Conservation (phyloP, 495 filamentous ascomycete species). For the Pyronema omphalodes region DNA sequence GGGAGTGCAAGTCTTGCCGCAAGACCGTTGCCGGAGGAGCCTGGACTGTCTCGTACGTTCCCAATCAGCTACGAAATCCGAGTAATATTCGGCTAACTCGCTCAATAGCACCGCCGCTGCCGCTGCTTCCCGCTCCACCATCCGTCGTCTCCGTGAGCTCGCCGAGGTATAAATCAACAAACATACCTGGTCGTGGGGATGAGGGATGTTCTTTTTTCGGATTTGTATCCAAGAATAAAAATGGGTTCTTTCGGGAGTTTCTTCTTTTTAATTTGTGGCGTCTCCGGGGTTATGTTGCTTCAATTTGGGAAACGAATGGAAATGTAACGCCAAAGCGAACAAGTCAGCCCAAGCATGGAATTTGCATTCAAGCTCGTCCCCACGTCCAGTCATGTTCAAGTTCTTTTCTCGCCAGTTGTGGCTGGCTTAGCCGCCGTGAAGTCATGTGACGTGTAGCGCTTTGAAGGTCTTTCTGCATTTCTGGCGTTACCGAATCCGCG, state of each 20-base stretch:
- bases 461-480: too few species aligned
- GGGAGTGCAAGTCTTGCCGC: conserved; percentile 82
- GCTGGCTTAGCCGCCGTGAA: too few species aligned
- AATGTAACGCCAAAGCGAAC: too few species aligned
- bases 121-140: conserved; percentile 88
- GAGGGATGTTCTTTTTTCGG: not conserved
- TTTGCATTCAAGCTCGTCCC: too few species aligned
- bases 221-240: not conserved
- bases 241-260: not conserved
- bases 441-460: too few species aligned
- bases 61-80: not conserved
- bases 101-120: conserved; percentile 70
- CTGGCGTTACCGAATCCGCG: too few species aligned
- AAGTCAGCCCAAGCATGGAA: too few species aligned
- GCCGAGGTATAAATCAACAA: conserved; percentile 58
- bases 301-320: too few species aligned
- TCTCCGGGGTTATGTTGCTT: too few species aligned
- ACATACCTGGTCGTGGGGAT: not conserved
- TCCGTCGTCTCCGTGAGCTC: conserved; percentile 93
- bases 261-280: too few species aligned
- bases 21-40: conserved; percentile 94
- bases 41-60: conserved; percentile 85
- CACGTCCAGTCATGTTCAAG: too few species aligned
- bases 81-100: not conserved
- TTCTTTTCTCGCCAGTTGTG: too few species aligned